Evolutionary conservation across 2,329 filamentous ascomycete species (phyloP).

Genomic region (Sporothrix protearum): DNA sequence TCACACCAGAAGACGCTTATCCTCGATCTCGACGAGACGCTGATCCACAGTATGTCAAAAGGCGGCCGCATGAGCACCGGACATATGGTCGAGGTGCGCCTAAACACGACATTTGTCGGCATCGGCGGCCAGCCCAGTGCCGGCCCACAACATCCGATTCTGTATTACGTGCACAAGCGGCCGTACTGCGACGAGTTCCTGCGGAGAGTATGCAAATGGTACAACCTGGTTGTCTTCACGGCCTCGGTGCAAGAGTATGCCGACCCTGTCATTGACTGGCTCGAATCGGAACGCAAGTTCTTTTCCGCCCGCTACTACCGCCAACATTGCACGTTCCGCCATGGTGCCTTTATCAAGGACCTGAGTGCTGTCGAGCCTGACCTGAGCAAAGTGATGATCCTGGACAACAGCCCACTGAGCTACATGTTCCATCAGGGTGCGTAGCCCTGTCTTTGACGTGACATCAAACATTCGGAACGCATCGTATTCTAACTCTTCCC

Average conservation of each 20-base stretch:
- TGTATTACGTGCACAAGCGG: constrained; percentile 98
- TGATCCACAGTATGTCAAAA: constrained; percentile 98
- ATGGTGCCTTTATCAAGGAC: constrained; percentile 98
- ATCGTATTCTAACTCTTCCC: background rate
- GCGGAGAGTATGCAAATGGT: constrained; percentile 91
- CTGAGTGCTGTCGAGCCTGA: constrained; percentile 94
- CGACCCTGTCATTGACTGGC: constrained; percentile 97
- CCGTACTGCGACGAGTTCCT: constrained; percentile 96
- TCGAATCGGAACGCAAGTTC: constrained; percentile 94
- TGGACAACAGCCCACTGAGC: constrained; percentile 96
- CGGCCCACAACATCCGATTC: constrained; percentile 87
- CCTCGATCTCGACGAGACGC: constrained; percentile 90
- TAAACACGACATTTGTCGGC: constrained; percentile 68
- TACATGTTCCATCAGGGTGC: constrained; percentile 98
- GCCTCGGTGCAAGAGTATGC: constrained; percentile 98
- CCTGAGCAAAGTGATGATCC: constrained; percentile 95
- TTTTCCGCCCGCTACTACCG: constrained; percentile 92
- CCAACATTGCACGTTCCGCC: constrained; percentile 93
- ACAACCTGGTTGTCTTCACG: constrained; percentile 93
- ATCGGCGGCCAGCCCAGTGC: constrained; percentile 62
- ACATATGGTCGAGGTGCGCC: constrained; percentile 97
- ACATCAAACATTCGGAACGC: background rate
- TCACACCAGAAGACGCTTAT: constrained; percentile 87
- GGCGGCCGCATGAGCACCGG: constrained; percentile 92
- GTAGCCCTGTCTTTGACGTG: constrained; percentile 31